Evolutionary conservation across 768 basidiomycete genomes (phyloP), one percentile per base, ranked within the genome.

Genomic region (Amylocystis lapponica): DNA sequence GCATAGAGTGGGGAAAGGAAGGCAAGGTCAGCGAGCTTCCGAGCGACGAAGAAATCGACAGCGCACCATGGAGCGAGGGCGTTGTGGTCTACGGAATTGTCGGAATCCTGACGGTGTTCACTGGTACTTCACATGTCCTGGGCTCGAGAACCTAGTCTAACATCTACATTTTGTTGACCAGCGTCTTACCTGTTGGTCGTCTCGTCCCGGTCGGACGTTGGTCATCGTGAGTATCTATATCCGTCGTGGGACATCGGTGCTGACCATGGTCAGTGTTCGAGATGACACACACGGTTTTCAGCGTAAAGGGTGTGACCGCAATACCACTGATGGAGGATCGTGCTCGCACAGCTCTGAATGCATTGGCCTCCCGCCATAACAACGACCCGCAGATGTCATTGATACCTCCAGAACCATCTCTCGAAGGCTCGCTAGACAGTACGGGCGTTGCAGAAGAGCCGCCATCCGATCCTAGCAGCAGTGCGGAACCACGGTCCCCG

Each of bases 111-210:
- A 78, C 81, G 47, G 63, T 92, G 19, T 86, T 81, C 57, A 74
- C 81, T 55, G 76, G 88, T 90, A 63, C 46, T 62, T 48, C 46
- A 46, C 33, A 6, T 40, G 30, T 21, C 39, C 46, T 35, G 48
- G 32, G 46, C 39, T 34, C 33, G 8, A 22, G 19, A n/a, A n/a
- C n/a, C n/a, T n/a, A n/a, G n/a, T n/a, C n/a, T n/a, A n/a, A n/a
- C n/a, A n/a, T n/a, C n/a, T n/a, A n/a, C n/a, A n/a, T n/a, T n/a
- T n/a, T 19, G 27, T 36, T 54, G 22, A 35, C 14, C 44, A 90
- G 89, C 75, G 27, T 84, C 88, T 8, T 82, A 89, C 66, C 63
- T 92, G 14, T 65, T 92, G 33, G 83, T 88, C 4, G 76, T 92
- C 36, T 80, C 78, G 16, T 70, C 77, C 2, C 75, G 76, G 45